Evolutionary conservation across 148 eudicot genomes (phyloP).

Genomic region (Drosera capensis): DNA sequence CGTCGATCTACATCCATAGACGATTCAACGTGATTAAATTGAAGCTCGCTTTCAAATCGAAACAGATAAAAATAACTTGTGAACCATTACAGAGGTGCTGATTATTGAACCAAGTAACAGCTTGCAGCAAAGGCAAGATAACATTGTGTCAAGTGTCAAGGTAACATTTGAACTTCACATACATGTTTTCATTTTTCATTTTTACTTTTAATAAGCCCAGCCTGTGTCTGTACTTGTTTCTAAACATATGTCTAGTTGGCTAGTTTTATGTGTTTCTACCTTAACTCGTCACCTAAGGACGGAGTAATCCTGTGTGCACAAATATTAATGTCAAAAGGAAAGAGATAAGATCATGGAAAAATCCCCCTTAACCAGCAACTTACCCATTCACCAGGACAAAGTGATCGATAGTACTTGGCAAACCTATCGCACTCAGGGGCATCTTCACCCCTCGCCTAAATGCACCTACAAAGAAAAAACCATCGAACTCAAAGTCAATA

Average conservation of each 20-base stretch:
- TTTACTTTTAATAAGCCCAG: too few species aligned
- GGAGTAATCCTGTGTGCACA: too few species aligned
- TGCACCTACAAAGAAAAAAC: slow-evolving; percentile 15
- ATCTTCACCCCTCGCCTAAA: slow-evolving; percentile 43
- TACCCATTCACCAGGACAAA: slow-evolving; percentile 63
- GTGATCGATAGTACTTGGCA: slow-evolving; percentile 39
- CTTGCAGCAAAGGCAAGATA: background rate
- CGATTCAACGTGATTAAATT: slow-evolving; percentile 9
- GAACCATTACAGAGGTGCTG: background rate
- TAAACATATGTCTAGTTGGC: too few species aligned
- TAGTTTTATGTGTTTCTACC: too few species aligned
- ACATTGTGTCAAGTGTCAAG: background rate
- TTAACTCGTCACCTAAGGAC: too few species aligned
- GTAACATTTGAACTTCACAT: background rate
- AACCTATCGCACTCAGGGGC: slow-evolving; percentile 49
- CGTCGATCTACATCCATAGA: slow-evolving; percentile 24
- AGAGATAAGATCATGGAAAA: background rate
- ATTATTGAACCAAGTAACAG: background rate
- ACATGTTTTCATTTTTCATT: too few species aligned
- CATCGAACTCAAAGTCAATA: background rate
- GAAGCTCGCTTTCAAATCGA: background rate
- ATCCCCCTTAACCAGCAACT: too few species aligned
- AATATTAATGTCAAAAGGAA: too few species aligned
- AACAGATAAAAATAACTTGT: background rate
- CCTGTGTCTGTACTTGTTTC: too few species aligned